These are phyloP conservation scores for Pichia sp. DNA, from an alignment of 1,139 yeast species.

Conservation along the genomic window DNA sequence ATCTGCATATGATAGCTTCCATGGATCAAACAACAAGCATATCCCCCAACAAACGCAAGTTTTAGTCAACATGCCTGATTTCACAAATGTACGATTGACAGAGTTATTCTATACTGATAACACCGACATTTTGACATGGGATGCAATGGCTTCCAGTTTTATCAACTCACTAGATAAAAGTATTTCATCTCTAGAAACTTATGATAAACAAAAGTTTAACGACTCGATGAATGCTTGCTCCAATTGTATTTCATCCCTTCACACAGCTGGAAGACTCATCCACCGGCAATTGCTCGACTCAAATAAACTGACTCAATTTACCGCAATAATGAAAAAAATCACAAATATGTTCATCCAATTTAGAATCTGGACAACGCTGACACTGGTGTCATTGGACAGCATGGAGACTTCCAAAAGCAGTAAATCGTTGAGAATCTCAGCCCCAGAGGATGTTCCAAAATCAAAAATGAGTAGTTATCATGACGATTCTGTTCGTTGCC, in stretches of 20 bases:
- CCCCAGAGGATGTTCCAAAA: slow-evolving; percentile 3
- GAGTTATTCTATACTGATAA: slow-evolving; percentile 46
- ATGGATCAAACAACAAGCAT: not conserved
- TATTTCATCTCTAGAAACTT: slow-evolving; percentile 45
- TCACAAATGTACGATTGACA: slow-evolving; percentile 9
- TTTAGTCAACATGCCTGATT: slow-evolving; percentile 8
- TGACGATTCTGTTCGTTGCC: slow-evolving; percentile 39
- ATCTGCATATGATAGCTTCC: not conserved
- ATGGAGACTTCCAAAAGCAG: slow-evolving; percentile 28
- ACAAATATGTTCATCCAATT: slow-evolving; percentile 54
- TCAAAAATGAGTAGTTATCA: slow-evolving; percentile 28
- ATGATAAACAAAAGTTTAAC: slow-evolving; percentile 47
- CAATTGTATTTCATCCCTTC: slow-evolving; percentile 43
- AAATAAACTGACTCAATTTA: slow-evolving; percentile 43
- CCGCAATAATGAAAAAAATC: slow-evolving; percentile 46
- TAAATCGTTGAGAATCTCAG: slow-evolving; percentile 30
- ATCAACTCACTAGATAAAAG: slow-evolving; percentile 44
- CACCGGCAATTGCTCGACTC: slow-evolving; percentile 46
- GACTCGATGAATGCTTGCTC: slow-evolving; percentile 50
- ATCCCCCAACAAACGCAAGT: slow-evolving; percentile 4
- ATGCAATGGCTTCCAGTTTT: slow-evolving; percentile 45
- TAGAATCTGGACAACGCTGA: slow-evolving; percentile 40
- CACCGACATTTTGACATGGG: slow-evolving; percentile 58
- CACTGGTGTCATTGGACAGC: slow-evolving; percentile 7
- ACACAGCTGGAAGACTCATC: slow-evolving; percentile 49